Percentiles rank a stretch among this genome's conserved stretches.
These are phyloP conservation scores for Aspergillus ibericus DNA, from an alignment of 2,329 filamentous ascomycete genomes.

Conservation along the genomic window DNA sequence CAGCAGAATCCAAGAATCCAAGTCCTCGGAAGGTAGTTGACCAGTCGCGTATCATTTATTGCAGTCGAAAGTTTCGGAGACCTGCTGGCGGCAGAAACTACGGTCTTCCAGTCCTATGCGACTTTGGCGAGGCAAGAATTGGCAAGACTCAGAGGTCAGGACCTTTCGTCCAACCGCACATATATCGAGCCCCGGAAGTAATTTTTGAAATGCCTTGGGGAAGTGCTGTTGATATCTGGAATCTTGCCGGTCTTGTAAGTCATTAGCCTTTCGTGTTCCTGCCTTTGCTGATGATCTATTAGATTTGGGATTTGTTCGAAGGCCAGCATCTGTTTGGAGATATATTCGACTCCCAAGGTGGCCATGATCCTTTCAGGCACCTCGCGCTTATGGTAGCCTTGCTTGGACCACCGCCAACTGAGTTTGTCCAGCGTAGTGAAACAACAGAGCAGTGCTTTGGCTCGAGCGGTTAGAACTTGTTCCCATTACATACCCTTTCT, in stretches of 20 bases:
- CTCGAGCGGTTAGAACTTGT: slow-evolving; percentile 17
- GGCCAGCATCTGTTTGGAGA: slow-evolving; percentile 45
- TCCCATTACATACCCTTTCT: not conserved
- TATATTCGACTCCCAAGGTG: slow-evolving; percentile 20
- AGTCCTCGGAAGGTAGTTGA: slow-evolving; percentile 30
- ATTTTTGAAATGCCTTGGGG: slow-evolving; percentile 49
- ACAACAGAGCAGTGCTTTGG: slow-evolving; percentile 31
- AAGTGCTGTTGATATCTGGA: slow-evolving; percentile 53
- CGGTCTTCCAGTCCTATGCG: slow-evolving; percentile 33
- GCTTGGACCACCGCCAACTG: slow-evolving; percentile 26
- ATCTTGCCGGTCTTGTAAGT: slow-evolving; percentile 50
- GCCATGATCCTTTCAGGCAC: slow-evolving; percentile 29
- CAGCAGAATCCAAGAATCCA: slow-evolving; percentile 25
- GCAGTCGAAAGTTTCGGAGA: slow-evolving; percentile 25
- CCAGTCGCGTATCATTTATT: slow-evolving; percentile 31
- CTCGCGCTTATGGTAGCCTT: slow-evolving; percentile 28
- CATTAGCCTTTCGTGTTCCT: slow-evolving; percentile 16
- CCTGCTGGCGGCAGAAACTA: slow-evolving; percentile 18
- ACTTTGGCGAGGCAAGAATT: slow-evolving; percentile 37
- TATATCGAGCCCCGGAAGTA: slow-evolving; percentile 41
- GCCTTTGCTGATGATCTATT: slow-evolving; percentile 11
- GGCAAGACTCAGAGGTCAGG: slow-evolving; percentile 36
- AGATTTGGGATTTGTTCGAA: slow-evolving; percentile 54
- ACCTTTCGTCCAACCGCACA: slow-evolving; percentile 44
- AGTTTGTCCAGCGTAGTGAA: slow-evolving; percentile 30